Evolutionary conservation across 306 rosid species (phyloP), one percentile per base, ranked within the genome.

Genomic region (Castanospermum australe): DNA sequence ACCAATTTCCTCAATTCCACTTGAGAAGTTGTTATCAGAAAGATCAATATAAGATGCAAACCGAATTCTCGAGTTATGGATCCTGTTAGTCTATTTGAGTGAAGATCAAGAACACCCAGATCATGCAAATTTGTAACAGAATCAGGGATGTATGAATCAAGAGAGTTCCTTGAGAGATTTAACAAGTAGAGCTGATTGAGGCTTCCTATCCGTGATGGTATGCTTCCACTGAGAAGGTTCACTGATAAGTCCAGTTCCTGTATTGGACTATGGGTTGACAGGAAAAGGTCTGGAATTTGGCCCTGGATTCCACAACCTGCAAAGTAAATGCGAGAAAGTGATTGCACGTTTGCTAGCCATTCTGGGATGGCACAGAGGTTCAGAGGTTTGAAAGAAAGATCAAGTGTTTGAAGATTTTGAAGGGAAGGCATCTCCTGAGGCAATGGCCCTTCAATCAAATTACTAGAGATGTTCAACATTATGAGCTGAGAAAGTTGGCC

Each of bases 161-260:
- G 87, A 39, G 84, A 80, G 56, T 90, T 90, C 42, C 66, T 36
- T 60, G 92, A 90, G 21, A 90, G 88, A 80, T 86, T 90, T n/a
- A 90, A 67, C 10, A 24, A 48, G 82, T 84, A 84, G 72, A 86
- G 89, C 65, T 33, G 81, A 70, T 70, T 68, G 56, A 88, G 86
- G 50, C 41, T 79, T 81, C 92, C 94, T 22, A 90, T 82, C 92
- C 87, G 86, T 13, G 78, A 48, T 25, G 90, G 91, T 32, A 91
- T 82, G 52, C 54, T 79, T 79, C 93, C 96, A 20, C 44, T 76
- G 4, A 91, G 87, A 62, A 61, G 25, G 80, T 91, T 91, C 55
- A 30, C 74, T 41, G 93, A 87, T 52, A 89, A 83, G 84, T 91
- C 96, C 48, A 91, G 75, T 67, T 84, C 88, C 61, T 87, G 92